Percentiles rank a stretch among this genome's conserved stretches.
These are phyloP conservation scores for Clonostachys rhizophaga DNA, from an alignment of 2,329 filamentous ascomycete genomes.

Conservation along the genomic window DNA sequence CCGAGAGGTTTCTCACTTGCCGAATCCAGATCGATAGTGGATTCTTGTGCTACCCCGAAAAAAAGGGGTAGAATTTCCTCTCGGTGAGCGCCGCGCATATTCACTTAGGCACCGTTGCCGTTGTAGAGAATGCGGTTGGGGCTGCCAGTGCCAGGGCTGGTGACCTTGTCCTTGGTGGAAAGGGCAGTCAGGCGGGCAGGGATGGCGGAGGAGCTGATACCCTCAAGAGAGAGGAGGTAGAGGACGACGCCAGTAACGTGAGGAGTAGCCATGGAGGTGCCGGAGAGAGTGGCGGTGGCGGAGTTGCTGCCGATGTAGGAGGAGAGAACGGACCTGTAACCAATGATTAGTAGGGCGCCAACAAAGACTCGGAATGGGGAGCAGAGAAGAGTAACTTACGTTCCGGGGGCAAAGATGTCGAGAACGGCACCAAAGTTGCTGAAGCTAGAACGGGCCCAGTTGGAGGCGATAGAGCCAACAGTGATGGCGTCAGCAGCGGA, in stretches of 20 bases:
- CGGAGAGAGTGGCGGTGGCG: conserved; percentile 43
- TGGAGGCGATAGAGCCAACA: conserved; percentile 40
- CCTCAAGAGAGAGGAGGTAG: conserved; percentile 38
- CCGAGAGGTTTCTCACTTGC: too few species aligned
- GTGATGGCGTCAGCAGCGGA: conserved; percentile 42
- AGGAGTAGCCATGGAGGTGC: conserved; percentile 60
- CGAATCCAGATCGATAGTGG: too few species aligned
- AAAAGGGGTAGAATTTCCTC: too few species aligned
- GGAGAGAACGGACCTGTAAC: conserved; percentile 30
- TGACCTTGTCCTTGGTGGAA: conserved; percentile 32
- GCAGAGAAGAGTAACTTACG: conserved; percentile 27
- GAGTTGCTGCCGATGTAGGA: conserved; percentile 39
- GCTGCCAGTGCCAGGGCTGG: conserved; percentile 29
- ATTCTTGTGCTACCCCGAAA: too few species aligned
- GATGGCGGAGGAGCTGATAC: conserved; percentile 20
- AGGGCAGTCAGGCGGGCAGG: conserved; percentile 33
- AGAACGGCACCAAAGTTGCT: conserved; percentile 44
- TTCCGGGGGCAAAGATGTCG: conserved; percentile 48
- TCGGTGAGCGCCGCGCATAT: background rate
- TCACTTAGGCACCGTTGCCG: conserved; percentile 17
- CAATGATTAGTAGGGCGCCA: conserved; percentile 16
- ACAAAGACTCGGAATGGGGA: conserved; percentile 43
- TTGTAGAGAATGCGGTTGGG: conserved; percentile 47
- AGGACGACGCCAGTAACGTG: conserved; percentile 53
- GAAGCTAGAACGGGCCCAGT: conserved; percentile 33